A percentile compares a stretch with the other conserved stretches of the same genome.
Conservation (phyloP, 2,329 filamentous ascomycete species). For the Peltaster fructicola region DNA sequence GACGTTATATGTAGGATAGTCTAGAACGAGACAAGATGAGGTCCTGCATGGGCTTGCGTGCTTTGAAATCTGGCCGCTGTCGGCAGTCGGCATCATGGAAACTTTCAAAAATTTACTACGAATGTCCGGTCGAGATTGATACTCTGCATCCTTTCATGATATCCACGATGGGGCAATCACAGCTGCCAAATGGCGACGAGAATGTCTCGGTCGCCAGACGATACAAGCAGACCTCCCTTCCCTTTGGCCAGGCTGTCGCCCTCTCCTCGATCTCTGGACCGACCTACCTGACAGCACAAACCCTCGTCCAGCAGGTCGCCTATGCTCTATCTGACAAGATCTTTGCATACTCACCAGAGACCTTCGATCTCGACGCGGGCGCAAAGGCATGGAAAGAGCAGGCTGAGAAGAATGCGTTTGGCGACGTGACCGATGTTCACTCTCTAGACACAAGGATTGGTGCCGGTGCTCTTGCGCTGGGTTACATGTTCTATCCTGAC, state of each 20-base stretch:
- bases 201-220: no score
- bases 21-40: no score
- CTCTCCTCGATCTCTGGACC: conserved; percentile 56
- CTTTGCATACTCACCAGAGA: conserved; percentile 89
- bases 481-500: conserved; percentile 95
- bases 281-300: conserved; percentile 83
- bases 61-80: no score
- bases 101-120: no score
- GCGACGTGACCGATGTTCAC: conserved; percentile 60
- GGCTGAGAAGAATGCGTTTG: conserved; percentile 62
- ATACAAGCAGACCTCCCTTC: conserved; percentile 31
- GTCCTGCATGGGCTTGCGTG: no score
- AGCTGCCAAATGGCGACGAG: no score
- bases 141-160: no score
- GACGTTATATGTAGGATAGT: no score
- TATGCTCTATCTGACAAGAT: conserved; percentile 93
- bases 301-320: conserved; percentile 86
- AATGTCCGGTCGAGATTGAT: no score
- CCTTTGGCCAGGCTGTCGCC: conserved; percentile 34
- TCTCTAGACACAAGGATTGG: conserved; percentile 74
- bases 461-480: conserved; percentile 77
- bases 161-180: no score
- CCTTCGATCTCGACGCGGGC: conserved; percentile 76
- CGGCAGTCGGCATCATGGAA: no score
- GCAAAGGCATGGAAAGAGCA: conserved; percentile 58